These are phyloP conservation scores for Puccinia hordei DNA, from an alignment of 1,284 basidiomycete species.

Conservation along the genomic window DNA sequence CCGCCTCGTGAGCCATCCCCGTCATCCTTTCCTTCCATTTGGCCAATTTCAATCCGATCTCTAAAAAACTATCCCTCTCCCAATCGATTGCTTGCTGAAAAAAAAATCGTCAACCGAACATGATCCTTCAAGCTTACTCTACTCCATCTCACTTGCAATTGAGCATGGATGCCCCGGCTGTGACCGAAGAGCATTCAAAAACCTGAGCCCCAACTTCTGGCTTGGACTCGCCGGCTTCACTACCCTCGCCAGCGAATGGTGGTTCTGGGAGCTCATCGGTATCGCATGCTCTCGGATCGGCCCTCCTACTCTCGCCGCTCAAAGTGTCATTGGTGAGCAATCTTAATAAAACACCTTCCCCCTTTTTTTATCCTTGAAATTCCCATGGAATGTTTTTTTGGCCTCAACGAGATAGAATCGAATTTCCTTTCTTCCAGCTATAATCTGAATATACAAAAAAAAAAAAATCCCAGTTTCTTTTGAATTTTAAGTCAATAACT, in stretches of 20 bases:
- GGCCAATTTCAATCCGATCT: too few relatives aligned
- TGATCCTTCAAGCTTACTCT: constrained; percentile 62
- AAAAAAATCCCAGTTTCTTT: neutral
- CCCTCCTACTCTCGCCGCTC: constrained; percentile 64
- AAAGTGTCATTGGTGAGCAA: constrained; percentile 62
- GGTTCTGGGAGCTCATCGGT: constrained; percentile 80
- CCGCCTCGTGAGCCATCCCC: constrained; percentile 54
- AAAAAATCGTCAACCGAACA: too few relatives aligned
- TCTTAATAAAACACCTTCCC: neutral
- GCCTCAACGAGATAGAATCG: neutral
- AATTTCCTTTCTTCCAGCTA: too few relatives aligned
- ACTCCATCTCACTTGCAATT: constrained; percentile 74
- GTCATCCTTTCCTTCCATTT: neutral
- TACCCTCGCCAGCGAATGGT: constrained; percentile 77
- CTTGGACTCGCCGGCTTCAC: constrained; percentile 72
- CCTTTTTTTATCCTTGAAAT: neutral
- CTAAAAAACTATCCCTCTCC: constrained; percentile 59
- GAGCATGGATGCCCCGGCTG: constrained; percentile 82
- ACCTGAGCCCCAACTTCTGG: constrained; percentile 71
- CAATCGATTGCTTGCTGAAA: too few relatives aligned
- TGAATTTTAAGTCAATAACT: too few relatives aligned
- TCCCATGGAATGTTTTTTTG: too few relatives aligned
- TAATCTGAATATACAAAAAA: too few relatives aligned
- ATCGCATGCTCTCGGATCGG: constrained; percentile 55
- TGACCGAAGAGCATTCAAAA: constrained; percentile 68